Evolutionary conservation across 371 early-diverging fungal genomes (phyloP).

Genomic region (Mucor piriformis): DNA sequence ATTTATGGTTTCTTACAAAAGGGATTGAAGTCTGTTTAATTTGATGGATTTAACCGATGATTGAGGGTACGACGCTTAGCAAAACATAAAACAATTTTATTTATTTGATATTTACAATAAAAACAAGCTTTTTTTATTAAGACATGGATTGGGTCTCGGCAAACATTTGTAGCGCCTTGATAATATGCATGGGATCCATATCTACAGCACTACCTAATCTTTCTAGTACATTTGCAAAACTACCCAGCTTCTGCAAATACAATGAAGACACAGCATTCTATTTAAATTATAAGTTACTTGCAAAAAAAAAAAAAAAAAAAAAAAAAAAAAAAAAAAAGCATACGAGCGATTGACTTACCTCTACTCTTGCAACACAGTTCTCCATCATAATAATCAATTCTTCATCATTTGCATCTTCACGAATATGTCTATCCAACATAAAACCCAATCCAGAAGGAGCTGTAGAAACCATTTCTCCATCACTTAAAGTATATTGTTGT

Average conservation of each 20-base stretch:
- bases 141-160: constrained; percentile 31
- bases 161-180: constrained; percentile 68
- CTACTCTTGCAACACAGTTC: constrained; percentile 63
- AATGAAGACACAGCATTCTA: constrained; percentile 64
- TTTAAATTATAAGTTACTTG: neutral
- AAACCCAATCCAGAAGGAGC: constrained; percentile 26
- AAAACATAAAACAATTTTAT: too few species aligned
- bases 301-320: neutral
- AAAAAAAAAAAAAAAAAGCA: too few species aligned
- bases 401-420: constrained; percentile 60
- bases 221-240: constrained; percentile 59
- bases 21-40: too few species aligned
- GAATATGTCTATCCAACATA: constrained; percentile 45
- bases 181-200: constrained; percentile 60
- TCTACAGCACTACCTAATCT: constrained; percentile 60
- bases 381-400: constrained; percentile 62
- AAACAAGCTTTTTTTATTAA: neutral
- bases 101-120: too few species aligned
- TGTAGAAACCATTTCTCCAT: constrained; percentile 12
- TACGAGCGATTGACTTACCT: too few species aligned
- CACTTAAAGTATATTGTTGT: constrained; percentile 15
- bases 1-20: too few species aligned
- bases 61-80: too few species aligned
- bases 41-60: too few species aligned
- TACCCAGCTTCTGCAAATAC: constrained; percentile 60